phyloP scores from a whole-genome alignment of 768 basidiomycete genomes.

The Tricholoma flavovirens region DNA sequence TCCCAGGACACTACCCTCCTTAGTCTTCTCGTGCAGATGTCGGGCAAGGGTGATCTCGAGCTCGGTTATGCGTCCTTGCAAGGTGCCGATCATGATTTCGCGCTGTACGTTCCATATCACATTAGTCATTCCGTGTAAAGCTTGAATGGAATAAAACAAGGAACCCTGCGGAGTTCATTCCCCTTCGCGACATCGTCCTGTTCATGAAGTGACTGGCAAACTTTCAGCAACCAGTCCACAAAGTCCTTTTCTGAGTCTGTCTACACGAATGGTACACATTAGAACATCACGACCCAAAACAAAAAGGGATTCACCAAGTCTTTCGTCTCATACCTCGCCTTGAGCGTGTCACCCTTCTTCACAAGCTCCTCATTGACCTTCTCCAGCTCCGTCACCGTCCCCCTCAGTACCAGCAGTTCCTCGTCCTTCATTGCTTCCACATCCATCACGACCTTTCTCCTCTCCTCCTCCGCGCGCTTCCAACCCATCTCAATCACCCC shows the following conservation, averaged over 20 bases:
- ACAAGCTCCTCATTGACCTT: constrained; percentile 21
- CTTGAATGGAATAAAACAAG: constrained; percentile 9
- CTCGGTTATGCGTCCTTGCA: constrained; percentile 38
- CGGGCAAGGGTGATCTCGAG: constrained; percentile 44
- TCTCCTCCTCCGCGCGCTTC: constrained; percentile 10
- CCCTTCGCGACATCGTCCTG: constrained; percentile 47
- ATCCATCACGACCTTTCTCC: constrained; percentile 4
- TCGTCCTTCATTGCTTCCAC: constrained; percentile 4
- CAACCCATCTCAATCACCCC: constrained; percentile 7
- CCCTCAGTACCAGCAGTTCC: constrained; percentile 12
- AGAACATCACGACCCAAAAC: background rate
- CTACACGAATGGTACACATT: constrained; percentile 22
- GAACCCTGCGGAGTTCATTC: constrained; percentile 51
- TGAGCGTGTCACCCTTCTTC: constrained; percentile 23
- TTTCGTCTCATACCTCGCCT: constrained; percentile 37
- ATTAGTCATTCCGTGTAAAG: background rate
- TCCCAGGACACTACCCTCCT: constrained; percentile 13
- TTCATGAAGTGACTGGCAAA: constrained; percentile 44
- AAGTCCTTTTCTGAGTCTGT: constrained; percentile 46
- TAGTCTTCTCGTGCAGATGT: constrained; percentile 33
- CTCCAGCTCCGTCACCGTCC: constrained; percentile 14
- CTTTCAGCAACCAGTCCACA: constrained; percentile 37
- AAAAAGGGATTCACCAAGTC: constrained; percentile 36
- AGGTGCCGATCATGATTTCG: constrained; percentile 38
- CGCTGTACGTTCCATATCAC: constrained; percentile 28